phyloP scores from a whole-genome alignment of 345 rosid genomes.

The Linum lewisii region DNA sequence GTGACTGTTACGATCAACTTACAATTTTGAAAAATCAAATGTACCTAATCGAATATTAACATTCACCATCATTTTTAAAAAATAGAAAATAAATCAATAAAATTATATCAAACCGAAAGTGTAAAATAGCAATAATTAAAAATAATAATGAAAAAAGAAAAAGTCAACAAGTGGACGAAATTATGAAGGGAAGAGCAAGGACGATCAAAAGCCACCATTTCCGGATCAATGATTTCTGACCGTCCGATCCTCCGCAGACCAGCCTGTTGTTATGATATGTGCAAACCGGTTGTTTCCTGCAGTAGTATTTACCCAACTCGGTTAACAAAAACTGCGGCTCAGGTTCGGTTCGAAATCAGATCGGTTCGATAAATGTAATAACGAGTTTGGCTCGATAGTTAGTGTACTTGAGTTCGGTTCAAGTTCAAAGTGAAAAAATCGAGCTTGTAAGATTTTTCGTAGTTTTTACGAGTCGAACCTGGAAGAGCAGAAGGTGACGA shows the following conservation, averaged over 20 bases:
- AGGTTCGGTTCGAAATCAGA: neutral
- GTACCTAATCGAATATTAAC: too few relatives aligned
- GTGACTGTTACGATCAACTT: too few relatives aligned
- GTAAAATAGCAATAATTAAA: neutral
- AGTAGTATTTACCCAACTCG: neutral
- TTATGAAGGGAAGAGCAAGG: conserved; percentile 19
- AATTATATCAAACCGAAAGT: neutral
- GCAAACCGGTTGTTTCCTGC: conserved; percentile 1
- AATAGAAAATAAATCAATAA: too few relatives aligned
- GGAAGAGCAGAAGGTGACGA: conserved; percentile 1
- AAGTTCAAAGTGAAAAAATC: too few relatives aligned
- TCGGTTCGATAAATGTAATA: neutral
- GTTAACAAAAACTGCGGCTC: too few relatives aligned
- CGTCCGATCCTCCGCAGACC: conserved; percentile 24
- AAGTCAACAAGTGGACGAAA: conserved; percentile 6
- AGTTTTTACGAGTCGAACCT: too few relatives aligned
- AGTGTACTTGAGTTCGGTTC: too few relatives aligned
- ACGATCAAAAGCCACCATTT: conserved; percentile 24
- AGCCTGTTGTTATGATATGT: neutral
- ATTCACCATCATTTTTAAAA: too few relatives aligned
- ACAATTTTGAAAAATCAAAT: too few relatives aligned
- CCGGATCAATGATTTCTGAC: conserved; percentile 24
- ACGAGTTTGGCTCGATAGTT: too few relatives aligned
- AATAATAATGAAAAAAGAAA: neutral
- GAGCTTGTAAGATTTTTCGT: too few relatives aligned